Base-by-base conservation (phyloP, 139 green algal species). In the Bryopsis sp. region DNA sequence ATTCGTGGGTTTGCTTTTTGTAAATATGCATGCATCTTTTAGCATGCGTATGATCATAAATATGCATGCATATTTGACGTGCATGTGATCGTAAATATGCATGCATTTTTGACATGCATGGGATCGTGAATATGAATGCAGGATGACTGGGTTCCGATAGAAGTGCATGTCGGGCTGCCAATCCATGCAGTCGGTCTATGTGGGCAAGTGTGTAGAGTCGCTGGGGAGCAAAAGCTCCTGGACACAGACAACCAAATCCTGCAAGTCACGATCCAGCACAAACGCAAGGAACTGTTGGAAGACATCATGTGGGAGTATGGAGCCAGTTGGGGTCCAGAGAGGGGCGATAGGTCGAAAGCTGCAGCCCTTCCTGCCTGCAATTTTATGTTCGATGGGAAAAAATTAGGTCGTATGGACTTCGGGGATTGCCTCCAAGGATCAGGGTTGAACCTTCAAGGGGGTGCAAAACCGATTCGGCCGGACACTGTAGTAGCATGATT, bases 181-280 rank as follows among this genome's bases (percentile, higher is more conserved):
- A 80, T 95, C 46, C 72, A 82, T 47, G 79, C 80, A 61, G 74
- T 79, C 47, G 28, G 46, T 8, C 79, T 95, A 39, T 96, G 89
- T 73, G 59, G 65, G 34, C 68, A 74, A 4, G 86, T 96, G 2
- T 95, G 88, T 71, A 37, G 57, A 36, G 65, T 58, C 7, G 79
- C 85, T 5, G 7, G n/a, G 36, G 61, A 39, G 0, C 59, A 58
- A 2, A 68, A 64, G 2, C 87, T 91, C 37, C 69, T 95, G 1
- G 75, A 78, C 3, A 33, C 65, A 2, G 62, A 74, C 2, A 61
- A 66, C 6, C 61, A 78, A 2, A 39, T 58, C n/a, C 47, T 61
- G 24, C 87, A 91, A 59, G 47, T 39, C 29, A n/a, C 57, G 38
- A 64, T 75, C 22, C 79, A 89, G 72, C 46, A 36, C 2, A 28